Evolutionary conservation across 2,329 filamentous ascomycete genomes (phyloP).

Genomic region (Neonectria punicea): DNA sequence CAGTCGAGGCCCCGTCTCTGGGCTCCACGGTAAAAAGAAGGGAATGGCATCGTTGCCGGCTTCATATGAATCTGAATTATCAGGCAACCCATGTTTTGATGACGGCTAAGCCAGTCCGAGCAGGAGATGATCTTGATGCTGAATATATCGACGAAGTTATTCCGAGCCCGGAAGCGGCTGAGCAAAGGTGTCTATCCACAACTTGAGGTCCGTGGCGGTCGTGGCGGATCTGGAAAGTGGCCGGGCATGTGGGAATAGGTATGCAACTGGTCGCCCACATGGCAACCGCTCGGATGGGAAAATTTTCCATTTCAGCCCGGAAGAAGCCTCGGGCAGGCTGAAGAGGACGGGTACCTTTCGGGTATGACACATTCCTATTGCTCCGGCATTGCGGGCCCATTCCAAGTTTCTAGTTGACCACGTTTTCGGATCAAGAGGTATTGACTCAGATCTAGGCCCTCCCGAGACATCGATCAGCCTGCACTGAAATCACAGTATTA

Average conservation of each 20-base stretch:
- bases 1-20: background rate
- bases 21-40: background rate
- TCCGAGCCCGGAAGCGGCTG: background rate
- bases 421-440: background rate
- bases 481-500: background rate
- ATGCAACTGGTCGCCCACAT: background rate
- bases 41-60: background rate
- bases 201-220: background rate
- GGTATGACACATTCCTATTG: background rate
- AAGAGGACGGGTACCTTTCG: background rate
- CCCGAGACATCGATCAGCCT: background rate
- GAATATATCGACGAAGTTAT: background rate
- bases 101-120: background rate
- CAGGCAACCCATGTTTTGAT: background rate
- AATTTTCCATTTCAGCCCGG: background rate
- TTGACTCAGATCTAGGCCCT: background rate
- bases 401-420: background rate
- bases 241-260: background rate
- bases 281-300: background rate
- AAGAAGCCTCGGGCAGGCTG: background rate
- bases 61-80: background rate
- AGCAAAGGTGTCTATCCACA: background rate
- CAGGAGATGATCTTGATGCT: background rate
- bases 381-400: background rate
- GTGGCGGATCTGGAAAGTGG: background rate